These are phyloP conservation scores for Physcia stellaris DNA, from an alignment of 495 filamentous ascomycete species.

Conservation along the genomic window DNA sequence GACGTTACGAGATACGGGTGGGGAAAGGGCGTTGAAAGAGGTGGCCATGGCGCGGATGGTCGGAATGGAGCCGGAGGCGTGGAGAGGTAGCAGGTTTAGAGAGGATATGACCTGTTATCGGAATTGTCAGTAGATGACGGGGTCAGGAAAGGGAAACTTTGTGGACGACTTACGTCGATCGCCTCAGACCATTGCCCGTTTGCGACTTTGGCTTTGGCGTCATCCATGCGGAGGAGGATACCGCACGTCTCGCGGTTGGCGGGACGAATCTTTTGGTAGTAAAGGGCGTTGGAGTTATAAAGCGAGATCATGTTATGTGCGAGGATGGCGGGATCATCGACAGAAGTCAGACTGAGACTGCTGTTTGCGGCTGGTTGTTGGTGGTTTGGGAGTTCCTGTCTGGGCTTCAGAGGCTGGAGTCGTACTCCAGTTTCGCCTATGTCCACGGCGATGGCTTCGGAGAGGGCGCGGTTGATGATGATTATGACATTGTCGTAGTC, in stretches of 20 bases:
- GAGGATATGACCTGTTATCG: conserved; percentile 48
- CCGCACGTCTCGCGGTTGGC: conserved; percentile 56
- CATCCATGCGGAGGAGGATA: conserved; percentile 62
- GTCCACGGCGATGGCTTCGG: conserved; percentile 70
- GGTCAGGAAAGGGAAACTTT: background rate
- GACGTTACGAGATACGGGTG: conserved; percentile 70
- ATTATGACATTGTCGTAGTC: conserved; percentile 85
- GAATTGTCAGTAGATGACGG: conserved; percentile 3
- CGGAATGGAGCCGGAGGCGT: conserved; percentile 52
- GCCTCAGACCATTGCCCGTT: conserved; percentile 58
- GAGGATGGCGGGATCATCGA: conserved; percentile 72
- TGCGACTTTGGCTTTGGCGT: conserved; percentile 60
- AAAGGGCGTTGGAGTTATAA: conserved; percentile 65
- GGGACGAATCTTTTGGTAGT: conserved; percentile 50
- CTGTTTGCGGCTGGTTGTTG: conserved; percentile 26
- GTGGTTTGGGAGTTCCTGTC: conserved; percentile 15
- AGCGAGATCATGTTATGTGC: conserved; percentile 67
- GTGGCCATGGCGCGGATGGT: conserved; percentile 61
- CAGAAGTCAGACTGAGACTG: conserved; percentile 68
- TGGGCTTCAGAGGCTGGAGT: conserved; percentile 64
- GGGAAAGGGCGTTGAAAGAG: conserved; percentile 58
- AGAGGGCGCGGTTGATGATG: conserved; percentile 81
- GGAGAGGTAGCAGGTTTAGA: conserved; percentile 65
- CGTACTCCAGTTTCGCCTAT: conserved; percentile 62
- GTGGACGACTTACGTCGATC: conserved; percentile 55